A percentile compares a stretch with the other conserved stretches of the same genome.
Evolutionary conservation across 495 filamentous ascomycete genomes (phyloP).

Genomic region (Talaromyces stipitatus): DNA sequence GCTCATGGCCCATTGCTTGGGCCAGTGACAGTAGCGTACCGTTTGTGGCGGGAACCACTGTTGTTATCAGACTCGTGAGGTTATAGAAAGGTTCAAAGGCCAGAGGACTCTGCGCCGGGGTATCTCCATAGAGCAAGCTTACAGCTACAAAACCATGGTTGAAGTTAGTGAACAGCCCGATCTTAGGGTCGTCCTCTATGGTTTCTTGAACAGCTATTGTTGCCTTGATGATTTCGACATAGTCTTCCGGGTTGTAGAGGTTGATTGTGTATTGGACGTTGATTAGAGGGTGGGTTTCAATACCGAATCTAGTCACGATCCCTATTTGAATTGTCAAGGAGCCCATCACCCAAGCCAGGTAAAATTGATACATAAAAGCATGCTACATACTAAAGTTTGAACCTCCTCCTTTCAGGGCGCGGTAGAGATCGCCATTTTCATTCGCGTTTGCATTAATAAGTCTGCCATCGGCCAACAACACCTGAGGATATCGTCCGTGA

Average conservation of each 20-base stretch:
- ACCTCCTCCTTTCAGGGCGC: conserved; percentile 21
- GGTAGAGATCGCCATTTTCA: conserved; percentile 23
- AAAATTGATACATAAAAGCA: background rate
- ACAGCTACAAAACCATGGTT: conserved; percentile 15
- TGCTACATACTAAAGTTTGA: conserved; percentile 16
- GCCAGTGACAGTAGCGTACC: conserved; percentile 10
- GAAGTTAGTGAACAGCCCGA: conserved; percentile 15
- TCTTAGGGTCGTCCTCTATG: conserved; percentile 4
- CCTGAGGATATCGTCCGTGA: conserved; percentile 35
- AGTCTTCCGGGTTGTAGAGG: background rate
- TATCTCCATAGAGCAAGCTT: conserved; percentile 16
- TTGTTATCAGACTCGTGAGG: conserved; percentile 9
- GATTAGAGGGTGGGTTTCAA: conserved; percentile 3
- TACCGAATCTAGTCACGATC: conserved; percentile 6
- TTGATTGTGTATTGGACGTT: conserved; percentile 2
- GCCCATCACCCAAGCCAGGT: background rate
- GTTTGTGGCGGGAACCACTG: conserved; percentile 4
- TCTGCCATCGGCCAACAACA: conserved; percentile 38
- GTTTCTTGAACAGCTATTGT: conserved; percentile 1
- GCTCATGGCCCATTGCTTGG: conserved; percentile 1
- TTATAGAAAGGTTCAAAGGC: conserved; percentile 15
- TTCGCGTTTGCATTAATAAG: conserved; percentile 35
- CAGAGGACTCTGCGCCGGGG: conserved; percentile 11
- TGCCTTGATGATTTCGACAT: background rate
- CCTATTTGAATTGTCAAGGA: background rate